Conservation (phyloP, 106 monocot species). For the Gastrodia elata region DNA sequence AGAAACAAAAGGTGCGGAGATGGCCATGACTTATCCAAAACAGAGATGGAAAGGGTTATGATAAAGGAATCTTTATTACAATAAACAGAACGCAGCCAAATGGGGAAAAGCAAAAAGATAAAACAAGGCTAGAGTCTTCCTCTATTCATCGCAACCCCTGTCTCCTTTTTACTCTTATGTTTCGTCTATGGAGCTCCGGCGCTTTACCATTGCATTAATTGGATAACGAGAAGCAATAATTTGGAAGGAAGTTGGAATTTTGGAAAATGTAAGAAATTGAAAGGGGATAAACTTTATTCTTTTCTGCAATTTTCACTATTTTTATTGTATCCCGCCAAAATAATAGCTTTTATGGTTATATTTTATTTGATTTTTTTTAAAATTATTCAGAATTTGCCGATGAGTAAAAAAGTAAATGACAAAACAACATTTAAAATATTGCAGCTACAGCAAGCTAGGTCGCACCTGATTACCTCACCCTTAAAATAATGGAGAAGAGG, state of each 20-base stretch:
- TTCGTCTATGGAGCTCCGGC: neutral
- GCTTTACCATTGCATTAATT: slow-evolving; percentile 5
- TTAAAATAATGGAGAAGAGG: too few species aligned
- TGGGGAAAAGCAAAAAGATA: slow-evolving; percentile 1
- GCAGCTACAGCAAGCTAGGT: too few species aligned
- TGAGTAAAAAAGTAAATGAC: too few species aligned
- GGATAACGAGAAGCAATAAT: neutral
- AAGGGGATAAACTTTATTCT: too few species aligned
- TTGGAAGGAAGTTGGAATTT: neutral
- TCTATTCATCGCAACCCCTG: neutral
- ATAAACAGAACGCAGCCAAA: slow-evolving; percentile 1
- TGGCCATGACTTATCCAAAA: neutral
- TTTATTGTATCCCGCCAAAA: too few species aligned
- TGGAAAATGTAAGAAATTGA: too few species aligned
- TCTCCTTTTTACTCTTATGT: neutral
- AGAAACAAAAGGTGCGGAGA: neutral
- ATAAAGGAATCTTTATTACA: slow-evolving; percentile 16
- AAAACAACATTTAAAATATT: too few species aligned
- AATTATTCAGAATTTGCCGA: too few species aligned
- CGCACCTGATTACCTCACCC: too few species aligned
- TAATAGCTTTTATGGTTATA: too few species aligned
- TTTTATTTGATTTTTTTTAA: too few species aligned
- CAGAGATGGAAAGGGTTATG: neutral
- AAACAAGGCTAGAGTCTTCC: neutral
- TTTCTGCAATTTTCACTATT: too few species aligned